Evolutionary conservation across 2,329 filamentous ascomycete genomes (phyloP).

Genomic region (Aspergillus pseudonomiae): DNA sequence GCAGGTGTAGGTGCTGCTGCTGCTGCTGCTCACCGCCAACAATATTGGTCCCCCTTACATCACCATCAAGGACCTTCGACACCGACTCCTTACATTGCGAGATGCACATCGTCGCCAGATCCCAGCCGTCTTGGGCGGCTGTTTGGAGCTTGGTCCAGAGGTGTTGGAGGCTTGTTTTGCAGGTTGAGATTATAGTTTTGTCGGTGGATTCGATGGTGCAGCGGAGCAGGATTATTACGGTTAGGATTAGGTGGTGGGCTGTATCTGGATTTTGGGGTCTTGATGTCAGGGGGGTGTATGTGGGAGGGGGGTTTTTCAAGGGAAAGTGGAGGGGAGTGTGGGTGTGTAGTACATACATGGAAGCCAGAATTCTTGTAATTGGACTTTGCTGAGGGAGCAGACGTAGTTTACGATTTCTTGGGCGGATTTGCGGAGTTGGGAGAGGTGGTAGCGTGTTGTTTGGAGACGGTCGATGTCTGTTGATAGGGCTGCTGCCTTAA

Average conservation of each 20-base stretch:
- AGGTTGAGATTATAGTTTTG: conserved; percentile 15
- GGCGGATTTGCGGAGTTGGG: conserved; percentile 27
- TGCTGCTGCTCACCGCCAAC: conserved; percentile 1
- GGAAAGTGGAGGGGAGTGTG: not conserved
- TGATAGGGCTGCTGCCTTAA: conserved; percentile 31
- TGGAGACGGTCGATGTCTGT: conserved; percentile 30
- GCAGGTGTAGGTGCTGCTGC: not conserved
- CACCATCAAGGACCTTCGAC: conserved; percentile 15
- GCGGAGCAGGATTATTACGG: conserved; percentile 23
- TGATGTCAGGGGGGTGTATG: not conserved
- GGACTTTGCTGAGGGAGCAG: conserved; percentile 20
- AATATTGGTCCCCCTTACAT: not conserved
- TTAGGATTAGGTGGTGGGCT: conserved; percentile 33
- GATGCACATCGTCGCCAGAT: conserved; percentile 25
- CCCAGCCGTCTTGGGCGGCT: conserved; percentile 22
- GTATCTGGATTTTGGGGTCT: conserved; percentile 20
- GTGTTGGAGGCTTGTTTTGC: conserved; percentile 15
- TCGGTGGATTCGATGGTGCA: conserved; percentile 22
- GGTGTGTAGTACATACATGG: conserved; percentile 27
- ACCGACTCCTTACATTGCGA: conserved; percentile 22
- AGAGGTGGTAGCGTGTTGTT: conserved; percentile 22
- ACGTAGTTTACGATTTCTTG: conserved; percentile 28
- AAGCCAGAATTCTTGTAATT: conserved; percentile 33
- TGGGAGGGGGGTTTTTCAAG: not conserved
- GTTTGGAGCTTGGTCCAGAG: conserved; percentile 18